phyloP scores from a whole-genome alignment of 768 basidiomycete genomes.

The Lentinula guzmanii region DNA sequence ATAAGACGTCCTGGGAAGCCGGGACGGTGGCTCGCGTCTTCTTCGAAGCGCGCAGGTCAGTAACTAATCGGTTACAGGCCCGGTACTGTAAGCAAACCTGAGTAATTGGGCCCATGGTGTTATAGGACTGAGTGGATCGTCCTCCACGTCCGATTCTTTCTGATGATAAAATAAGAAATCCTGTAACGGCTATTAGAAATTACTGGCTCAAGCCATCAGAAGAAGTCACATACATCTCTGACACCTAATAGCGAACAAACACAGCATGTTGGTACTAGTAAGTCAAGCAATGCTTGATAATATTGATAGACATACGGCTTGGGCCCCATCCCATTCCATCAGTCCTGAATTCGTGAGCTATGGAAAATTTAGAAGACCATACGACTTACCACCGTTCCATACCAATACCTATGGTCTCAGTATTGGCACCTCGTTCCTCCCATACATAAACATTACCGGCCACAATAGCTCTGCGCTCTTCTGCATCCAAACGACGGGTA shows the following conservation, averaged over 20 bases:
- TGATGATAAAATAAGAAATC: slow-evolving; percentile 84
- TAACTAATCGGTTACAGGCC: slow-evolving; percentile 5
- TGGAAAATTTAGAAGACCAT: background rate
- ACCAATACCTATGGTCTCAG: slow-evolving; percentile 75
- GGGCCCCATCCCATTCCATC: slow-evolving; percentile 83
- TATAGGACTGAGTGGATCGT: slow-evolving; percentile 49
- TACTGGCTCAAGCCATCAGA: slow-evolving; percentile 34
- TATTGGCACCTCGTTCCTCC: slow-evolving; percentile 82
- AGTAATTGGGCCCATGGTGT: slow-evolving; percentile 76
- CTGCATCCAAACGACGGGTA: slow-evolving; percentile 75
- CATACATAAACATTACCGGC: slow-evolving; percentile 84
- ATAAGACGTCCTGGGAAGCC: background rate
- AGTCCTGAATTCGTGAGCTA: slow-evolving; percentile 26
- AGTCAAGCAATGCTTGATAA: slow-evolving; percentile 1
- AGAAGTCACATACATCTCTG: slow-evolving; percentile 38
- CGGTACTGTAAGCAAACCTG: slow-evolving; percentile 34
- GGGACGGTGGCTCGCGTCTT: slow-evolving; percentile 9
- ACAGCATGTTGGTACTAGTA: slow-evolving; percentile 1
- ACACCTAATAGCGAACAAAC: slow-evolving; percentile 28
- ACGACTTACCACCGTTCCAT: slow-evolving; percentile 72
- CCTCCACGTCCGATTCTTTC: slow-evolving; percentile 60
- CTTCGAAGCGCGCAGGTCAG: slow-evolving; percentile 6
- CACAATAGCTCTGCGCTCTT: slow-evolving; percentile 67
- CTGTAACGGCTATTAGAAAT: slow-evolving; percentile 38
- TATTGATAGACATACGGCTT: slow-evolving; percentile 54